Evolutionary conservation across 768 basidiomycete species (phyloP).

Genomic region (Trametes maxima): DNA sequence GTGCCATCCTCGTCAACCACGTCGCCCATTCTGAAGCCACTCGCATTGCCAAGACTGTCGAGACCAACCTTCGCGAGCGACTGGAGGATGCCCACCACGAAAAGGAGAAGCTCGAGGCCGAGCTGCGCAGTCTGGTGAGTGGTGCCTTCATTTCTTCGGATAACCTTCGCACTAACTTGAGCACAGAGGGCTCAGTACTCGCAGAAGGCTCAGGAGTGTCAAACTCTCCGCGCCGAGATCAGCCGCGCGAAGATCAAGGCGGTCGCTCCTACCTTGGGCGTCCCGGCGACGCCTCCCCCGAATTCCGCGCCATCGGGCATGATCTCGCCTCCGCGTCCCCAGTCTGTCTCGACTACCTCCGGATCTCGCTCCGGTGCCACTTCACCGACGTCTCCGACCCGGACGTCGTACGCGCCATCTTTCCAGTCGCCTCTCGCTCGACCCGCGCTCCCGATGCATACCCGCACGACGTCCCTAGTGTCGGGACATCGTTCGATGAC

Average conservation of each 20-base stretch:
- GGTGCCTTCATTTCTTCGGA: background rate
- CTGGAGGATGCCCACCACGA: conserved; percentile 64
- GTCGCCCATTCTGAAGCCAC: conserved; percentile 77
- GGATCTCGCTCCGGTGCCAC: conserved; percentile 32
- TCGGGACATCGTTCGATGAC: conserved; percentile 52
- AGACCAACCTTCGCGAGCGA: conserved; percentile 62
- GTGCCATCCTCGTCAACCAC: conserved; percentile 83
- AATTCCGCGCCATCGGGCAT: conserved; percentile 22
- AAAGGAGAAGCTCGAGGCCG: conserved; percentile 63
- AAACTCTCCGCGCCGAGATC: conserved; percentile 66
- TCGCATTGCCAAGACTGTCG: conserved; percentile 64
- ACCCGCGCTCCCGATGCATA: conserved; percentile 48
- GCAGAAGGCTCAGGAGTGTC: conserved; percentile 73
- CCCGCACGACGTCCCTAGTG: conserved; percentile 57
- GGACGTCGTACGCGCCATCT: conserved; percentile 43
- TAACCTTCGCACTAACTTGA: conserved; percentile 14
- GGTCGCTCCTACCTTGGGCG: conserved; percentile 36
- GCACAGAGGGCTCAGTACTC: conserved; percentile 59
- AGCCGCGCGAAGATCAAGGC: conserved; percentile 56
- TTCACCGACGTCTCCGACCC: conserved; percentile 32
- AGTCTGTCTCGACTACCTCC: conserved; percentile 26
- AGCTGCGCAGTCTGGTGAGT: conserved; percentile 67
- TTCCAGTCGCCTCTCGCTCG: conserved; percentile 53
- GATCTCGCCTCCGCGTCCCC: conserved; percentile 30
- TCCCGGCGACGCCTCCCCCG: conserved; percentile 34